Conservation (phyloP, 2,329 filamentous ascomycete species). For the Didymella glomerata region DNA sequence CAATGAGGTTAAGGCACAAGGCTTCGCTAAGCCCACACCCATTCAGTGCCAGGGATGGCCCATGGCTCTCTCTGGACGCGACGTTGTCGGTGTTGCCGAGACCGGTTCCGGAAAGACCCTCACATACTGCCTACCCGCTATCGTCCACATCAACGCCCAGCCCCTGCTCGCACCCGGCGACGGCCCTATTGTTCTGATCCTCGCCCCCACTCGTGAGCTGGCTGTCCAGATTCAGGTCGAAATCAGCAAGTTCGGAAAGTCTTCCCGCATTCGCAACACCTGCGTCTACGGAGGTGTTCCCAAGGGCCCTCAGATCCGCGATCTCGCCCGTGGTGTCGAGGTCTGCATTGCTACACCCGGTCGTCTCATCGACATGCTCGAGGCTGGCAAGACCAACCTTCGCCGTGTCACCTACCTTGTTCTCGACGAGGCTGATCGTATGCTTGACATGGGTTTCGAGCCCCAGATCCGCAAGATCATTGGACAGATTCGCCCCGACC, state of each 20-base stretch:
- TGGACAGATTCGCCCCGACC: conserved; percentile 93
- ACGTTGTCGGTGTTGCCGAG: conserved; percentile 98
- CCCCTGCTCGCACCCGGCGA: conserved; percentile 94
- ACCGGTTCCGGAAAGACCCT: conserved; percentile 99
- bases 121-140: conserved; percentile 96
- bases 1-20: conserved; percentile 98
- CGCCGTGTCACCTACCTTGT: conserved; percentile 98
- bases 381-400: conserved; percentile 97
- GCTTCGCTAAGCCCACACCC: conserved; percentile 89
- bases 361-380: conserved; percentile 97
- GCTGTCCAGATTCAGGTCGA: conserved; percentile 99
- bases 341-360: conserved; percentile 98
- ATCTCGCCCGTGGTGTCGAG: conserved; percentile 93
- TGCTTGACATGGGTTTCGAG: conserved; percentile 99
- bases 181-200: conserved; percentile 93
- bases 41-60: conserved; percentile 99
- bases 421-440: conserved; percentile 98
- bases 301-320: conserved; percentile 95
- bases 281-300: conserved; percentile 99
- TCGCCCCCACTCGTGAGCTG: conserved; percentile 96
- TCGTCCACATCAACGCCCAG: conserved; percentile 99
- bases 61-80: conserved; percentile 96
- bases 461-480: conserved; percentile 99
- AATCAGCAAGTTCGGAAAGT: conserved; percentile 98
- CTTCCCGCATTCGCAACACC: conserved; percentile 96